Evolutionary conservation across 225 moss, liverwort and hornwort species (phyloP).

Genomic region (Climacium dendroides): DNA sequence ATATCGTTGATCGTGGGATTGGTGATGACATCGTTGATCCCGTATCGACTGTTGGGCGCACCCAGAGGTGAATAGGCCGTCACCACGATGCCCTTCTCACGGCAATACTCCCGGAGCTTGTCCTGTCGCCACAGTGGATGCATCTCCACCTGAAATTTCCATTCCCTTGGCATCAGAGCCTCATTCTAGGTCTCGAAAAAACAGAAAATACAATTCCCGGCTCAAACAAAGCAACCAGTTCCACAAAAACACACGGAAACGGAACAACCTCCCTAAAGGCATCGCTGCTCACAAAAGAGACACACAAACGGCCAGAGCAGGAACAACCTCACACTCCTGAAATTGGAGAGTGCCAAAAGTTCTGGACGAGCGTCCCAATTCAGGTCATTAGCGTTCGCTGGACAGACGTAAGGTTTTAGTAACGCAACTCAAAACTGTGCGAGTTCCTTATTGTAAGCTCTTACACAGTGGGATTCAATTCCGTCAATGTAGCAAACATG

Average conservation of each 20-base stretch:
- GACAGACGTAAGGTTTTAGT: too few species aligned
- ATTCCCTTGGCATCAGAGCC: neutral
- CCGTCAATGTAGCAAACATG: too few species aligned
- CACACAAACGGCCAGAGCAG: neutral
- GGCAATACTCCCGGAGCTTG: constrained; percentile 24
- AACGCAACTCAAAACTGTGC: neutral
- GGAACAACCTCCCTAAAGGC: neutral
- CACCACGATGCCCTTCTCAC: constrained; percentile 20
- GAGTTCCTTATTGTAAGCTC: neutral
- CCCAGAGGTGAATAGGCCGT: constrained; percentile 42
- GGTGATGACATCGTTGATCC: constrained; percentile 22
- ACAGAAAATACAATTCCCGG: neutral
- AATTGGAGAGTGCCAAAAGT: neutral
- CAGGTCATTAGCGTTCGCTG: neutral
- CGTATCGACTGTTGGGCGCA: constrained; percentile 16
- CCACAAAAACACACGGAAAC: neutral
- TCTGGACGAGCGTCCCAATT: neutral
- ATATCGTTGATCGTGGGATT: constrained; percentile 14
- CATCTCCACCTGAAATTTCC: constrained; percentile 27
- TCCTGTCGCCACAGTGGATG: constrained; percentile 33
- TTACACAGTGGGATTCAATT: neutral
- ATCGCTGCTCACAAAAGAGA: neutral
- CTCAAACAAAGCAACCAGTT: neutral
- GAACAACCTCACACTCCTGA: neutral
- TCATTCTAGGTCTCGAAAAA: neutral